Evolutionary conservation across 345 rosid genomes (phyloP).

Genomic region (Balakata baccata): DNA sequence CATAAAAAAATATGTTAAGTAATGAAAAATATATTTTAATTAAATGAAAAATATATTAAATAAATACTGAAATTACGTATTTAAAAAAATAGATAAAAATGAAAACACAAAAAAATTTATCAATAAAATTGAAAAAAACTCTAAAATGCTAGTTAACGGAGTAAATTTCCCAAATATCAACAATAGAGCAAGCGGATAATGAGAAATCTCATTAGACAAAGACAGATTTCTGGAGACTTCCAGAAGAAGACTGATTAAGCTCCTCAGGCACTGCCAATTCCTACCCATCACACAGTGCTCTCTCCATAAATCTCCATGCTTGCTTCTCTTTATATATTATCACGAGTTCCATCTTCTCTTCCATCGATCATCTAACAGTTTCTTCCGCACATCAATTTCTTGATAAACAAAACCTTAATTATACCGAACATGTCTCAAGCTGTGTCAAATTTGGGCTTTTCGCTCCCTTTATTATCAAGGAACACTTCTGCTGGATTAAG

Average conservation of each 20-base stretch:
- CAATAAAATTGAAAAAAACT: too few species aligned
- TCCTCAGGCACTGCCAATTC: too few species aligned
- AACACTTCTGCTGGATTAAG: not conserved
- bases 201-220: not conserved
- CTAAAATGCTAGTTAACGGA: too few species aligned
- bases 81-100: too few species aligned
- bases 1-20: too few species aligned
- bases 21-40: too few species aligned
- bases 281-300: not conserved
- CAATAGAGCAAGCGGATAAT: not conserved
- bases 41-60: too few species aligned
- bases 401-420: too few species aligned
- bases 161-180: too few species aligned
- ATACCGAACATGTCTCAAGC: slow-evolving; percentile 30
- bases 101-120: too few species aligned
- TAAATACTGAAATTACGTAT: too few species aligned
- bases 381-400: too few species aligned
- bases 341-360: not conserved
- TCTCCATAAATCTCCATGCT: slow-evolving; percentile 35
- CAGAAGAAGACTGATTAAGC: slow-evolving; percentile 11
- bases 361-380: not conserved
- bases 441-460: slow-evolving; percentile 27
- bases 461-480: slow-evolving; percentile 19
- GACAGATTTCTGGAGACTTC: slow-evolving; percentile 29
- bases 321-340: slow-evolving; percentile 13